Conservation (phyloP, 169 alveolate species). For the Eimeria sp. region DNA sequence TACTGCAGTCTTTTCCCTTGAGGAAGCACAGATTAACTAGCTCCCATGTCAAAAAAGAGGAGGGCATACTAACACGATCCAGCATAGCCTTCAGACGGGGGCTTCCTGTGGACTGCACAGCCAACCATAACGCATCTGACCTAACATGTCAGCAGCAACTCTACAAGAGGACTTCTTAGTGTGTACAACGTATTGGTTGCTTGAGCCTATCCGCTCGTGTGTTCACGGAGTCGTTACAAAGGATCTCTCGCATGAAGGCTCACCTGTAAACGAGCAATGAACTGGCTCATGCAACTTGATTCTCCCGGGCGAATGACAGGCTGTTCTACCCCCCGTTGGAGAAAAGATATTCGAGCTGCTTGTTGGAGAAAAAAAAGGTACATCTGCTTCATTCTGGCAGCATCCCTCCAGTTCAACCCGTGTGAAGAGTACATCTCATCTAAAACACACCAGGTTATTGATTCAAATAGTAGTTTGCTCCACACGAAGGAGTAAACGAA, state of each 20-base stretch:
- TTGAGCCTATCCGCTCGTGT: neutral
- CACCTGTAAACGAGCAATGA: constrained; percentile 55
- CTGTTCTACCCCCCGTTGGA: neutral
- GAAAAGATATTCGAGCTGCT: constrained; percentile 15
- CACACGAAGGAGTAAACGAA: neutral
- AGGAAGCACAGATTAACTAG: constrained; percentile 5
- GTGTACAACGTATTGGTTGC: neutral
- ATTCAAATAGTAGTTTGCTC: neutral
- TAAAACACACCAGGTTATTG: constrained; percentile 1
- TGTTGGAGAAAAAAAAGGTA: constrained; percentile 37
- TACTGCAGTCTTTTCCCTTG: neutral
- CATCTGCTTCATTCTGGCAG: constrained; percentile 61
- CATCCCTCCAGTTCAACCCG: constrained; percentile 41
- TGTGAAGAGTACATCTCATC: constrained; percentile 52
- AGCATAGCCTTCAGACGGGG: constrained; percentile 60
- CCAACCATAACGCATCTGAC: neutral
- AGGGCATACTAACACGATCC: constrained; percentile 48
- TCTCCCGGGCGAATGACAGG: constrained; percentile 32
- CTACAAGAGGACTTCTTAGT: neutral
- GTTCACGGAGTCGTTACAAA: neutral
- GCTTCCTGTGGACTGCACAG: constrained; percentile 54
- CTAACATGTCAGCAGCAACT: neutral
- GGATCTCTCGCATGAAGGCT: neutral
- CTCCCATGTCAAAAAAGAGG: constrained; percentile 49
- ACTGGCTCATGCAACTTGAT: constrained; percentile 67